A percentile compares a stretch with the other conserved stretches of the same genome.
Evolutionary conservation across 2,329 filamentous ascomycete species (phyloP).

Genomic region (Colletotrichum incanum): DNA sequence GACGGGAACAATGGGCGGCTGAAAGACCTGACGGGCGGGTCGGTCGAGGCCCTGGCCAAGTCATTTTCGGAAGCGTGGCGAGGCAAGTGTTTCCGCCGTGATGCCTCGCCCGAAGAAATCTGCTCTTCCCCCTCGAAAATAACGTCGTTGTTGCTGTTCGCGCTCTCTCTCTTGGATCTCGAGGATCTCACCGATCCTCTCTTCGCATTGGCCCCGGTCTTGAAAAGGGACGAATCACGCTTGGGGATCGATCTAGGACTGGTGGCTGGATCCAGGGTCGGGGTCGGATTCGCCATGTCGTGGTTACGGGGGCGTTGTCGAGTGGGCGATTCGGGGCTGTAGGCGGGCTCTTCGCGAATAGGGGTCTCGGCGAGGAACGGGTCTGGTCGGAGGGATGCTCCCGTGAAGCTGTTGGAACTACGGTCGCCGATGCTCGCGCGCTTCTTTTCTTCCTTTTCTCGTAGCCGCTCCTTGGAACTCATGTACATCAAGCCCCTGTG

Average conservation of each 20-base stretch:
- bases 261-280: slow-evolving; percentile 52
- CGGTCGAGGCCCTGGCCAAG: slow-evolving; percentile 46
- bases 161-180: slow-evolving; percentile 65
- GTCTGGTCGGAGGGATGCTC: slow-evolving; percentile 58
- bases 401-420: slow-evolving; percentile 58
- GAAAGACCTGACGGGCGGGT: slow-evolving; percentile 37
- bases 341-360: slow-evolving; percentile 69
- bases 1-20: slow-evolving; percentile 42
- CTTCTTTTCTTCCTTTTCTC: slow-evolving; percentile 76
- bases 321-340: slow-evolving; percentile 48
- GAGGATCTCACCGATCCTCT: slow-evolving; percentile 67
- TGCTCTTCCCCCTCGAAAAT: slow-evolving; percentile 62
- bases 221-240: slow-evolving; percentile 78
- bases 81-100: slow-evolving; percentile 47
- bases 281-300: slow-evolving; percentile 47
- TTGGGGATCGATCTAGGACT: slow-evolving; percentile 73
- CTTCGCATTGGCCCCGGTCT: slow-evolving; percentile 67
- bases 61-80: slow-evolving; percentile 45
- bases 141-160: slow-evolving; percentile 53
- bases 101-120: slow-evolving; percentile 26
- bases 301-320: slow-evolving; percentile 40
- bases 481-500: slow-evolving; percentile 79
- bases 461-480: slow-evolving; percentile 79
- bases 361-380: slow-evolving; percentile 67
- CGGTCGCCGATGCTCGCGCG: slow-evolving; percentile 62